These are phyloP conservation scores for Tetrahymena malaccensis DNA, from an alignment of 73 alveolate genomes.

Conservation along the genomic window DNA sequence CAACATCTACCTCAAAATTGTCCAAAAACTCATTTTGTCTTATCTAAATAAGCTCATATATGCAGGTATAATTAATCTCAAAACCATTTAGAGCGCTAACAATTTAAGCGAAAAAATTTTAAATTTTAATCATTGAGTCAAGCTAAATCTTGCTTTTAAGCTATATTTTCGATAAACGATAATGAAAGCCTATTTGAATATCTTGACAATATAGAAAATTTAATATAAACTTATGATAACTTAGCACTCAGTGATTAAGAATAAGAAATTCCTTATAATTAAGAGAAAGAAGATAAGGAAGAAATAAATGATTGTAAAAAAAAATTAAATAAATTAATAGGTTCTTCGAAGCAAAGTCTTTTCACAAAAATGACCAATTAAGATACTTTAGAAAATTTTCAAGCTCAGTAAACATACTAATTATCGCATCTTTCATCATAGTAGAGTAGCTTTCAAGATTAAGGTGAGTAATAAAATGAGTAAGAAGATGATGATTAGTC, in stretches of 20 bases:
- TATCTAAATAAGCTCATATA: not conserved
- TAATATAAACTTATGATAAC: not conserved
- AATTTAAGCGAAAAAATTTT: not conserved
- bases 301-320: not conserved
- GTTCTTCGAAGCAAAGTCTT: not conserved
- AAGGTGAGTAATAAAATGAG: not conserved
- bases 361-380: not conserved
- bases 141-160: not conserved
- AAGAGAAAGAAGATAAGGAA: not conserved
- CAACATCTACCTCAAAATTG: conserved; percentile 45
- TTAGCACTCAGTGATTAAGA: not conserved
- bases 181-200: not conserved
- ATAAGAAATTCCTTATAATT: not conserved
- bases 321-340: too few relatives aligned
- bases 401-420: not conserved
- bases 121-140: not conserved
- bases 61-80: not conserved
- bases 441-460: too few relatives aligned
- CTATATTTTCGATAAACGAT: not conserved
- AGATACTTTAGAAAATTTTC: not conserved
- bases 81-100: not conserved
- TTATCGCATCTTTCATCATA: too few relatives aligned
- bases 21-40: not conserved
- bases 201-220: not conserved
- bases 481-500: not conserved